phyloP scores from a whole-genome alignment of 495 filamentous ascomycete species.

The Glutinoglossum americanum region DNA sequence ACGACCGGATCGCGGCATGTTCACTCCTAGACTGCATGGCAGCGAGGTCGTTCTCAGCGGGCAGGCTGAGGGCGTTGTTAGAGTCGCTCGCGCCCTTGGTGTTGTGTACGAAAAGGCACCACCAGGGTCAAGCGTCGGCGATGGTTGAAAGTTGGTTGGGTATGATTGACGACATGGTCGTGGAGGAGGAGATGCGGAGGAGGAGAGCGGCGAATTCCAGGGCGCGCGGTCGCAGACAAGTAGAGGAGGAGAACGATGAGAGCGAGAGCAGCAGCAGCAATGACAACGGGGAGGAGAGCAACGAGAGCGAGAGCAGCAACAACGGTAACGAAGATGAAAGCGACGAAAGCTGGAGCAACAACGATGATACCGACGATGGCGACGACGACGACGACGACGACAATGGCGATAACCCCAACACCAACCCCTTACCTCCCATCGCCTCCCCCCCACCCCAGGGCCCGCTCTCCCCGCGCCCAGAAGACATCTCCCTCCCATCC shows the following conservation, averaged over 20 bases:
- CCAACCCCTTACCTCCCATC: not conserved
- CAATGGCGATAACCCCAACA: not conserved
- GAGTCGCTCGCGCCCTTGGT: not conserved
- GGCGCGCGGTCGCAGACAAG: too few relatives aligned
- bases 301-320: too few relatives aligned
- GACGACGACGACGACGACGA: too few relatives aligned
- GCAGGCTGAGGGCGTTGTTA: not conserved
- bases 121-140: not conserved
- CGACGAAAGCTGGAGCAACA: too few relatives aligned
- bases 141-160: not conserved
- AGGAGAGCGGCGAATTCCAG: not conserved
- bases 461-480: too few relatives aligned
- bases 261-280: not conserved
- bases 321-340: not conserved
- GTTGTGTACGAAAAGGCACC: not conserved
- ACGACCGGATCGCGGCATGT: not conserved
- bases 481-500: too few relatives aligned
- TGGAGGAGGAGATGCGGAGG: not conserved
- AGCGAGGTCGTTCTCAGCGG: not conserved
- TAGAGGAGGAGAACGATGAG: too few relatives aligned
- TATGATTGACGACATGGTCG: not conserved
- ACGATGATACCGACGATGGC: not conserved
- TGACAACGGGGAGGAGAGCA: too few relatives aligned
- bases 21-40: not conserved
- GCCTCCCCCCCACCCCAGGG: not conserved